These are phyloP conservation scores for Stagonosporopsis vannaccii DNA, from an alignment of 2,329 filamentous ascomycete species.

Conservation along the genomic window DNA sequence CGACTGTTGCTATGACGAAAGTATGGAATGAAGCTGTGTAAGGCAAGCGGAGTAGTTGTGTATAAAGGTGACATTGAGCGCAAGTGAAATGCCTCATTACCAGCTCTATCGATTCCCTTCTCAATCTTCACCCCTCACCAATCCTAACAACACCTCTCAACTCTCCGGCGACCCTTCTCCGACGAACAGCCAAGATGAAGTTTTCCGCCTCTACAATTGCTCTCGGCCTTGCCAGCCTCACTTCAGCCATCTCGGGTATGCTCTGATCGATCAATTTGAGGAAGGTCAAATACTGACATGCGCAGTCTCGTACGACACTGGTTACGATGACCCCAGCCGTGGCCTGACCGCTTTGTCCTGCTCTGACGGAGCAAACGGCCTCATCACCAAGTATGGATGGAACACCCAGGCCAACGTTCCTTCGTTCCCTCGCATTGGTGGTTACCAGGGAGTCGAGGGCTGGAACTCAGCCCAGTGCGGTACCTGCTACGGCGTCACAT, in stretches of 20 bases:
- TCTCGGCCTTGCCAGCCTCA: slow-evolving; percentile 39
- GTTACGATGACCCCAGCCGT: slow-evolving; percentile 69
- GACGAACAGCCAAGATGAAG: slow-evolving; percentile 39
- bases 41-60: slow-evolving; percentile 22
- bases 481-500: slow-evolving; percentile 61
- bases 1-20: slow-evolving; percentile 27
- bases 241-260: slow-evolving; percentile 45
- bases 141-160: background rate
- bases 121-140: slow-evolving; percentile 1
- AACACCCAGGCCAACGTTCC: slow-evolving; percentile 56
- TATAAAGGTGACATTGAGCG: slow-evolving; percentile 39
- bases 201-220: slow-evolving; percentile 38
- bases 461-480: slow-evolving; percentile 60
- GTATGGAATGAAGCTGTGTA: slow-evolving; percentile 24
- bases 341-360: slow-evolving; percentile 67
- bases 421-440: slow-evolving; percentile 59
- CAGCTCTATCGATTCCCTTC: slow-evolving; percentile 19
- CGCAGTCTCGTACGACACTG: slow-evolving; percentile 72
- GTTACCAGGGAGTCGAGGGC: slow-evolving; percentile 55
- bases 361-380: slow-evolving; percentile 72
- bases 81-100: slow-evolving; percentile 22
- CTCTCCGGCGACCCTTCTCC: background rate
- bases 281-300: slow-evolving; percentile 5
- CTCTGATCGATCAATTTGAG: background rate
- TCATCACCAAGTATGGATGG: slow-evolving; percentile 69